Conservation (phyloP, 2,329 filamentous ascomycete species). For the Amylocarpus encephaloides region DNA sequence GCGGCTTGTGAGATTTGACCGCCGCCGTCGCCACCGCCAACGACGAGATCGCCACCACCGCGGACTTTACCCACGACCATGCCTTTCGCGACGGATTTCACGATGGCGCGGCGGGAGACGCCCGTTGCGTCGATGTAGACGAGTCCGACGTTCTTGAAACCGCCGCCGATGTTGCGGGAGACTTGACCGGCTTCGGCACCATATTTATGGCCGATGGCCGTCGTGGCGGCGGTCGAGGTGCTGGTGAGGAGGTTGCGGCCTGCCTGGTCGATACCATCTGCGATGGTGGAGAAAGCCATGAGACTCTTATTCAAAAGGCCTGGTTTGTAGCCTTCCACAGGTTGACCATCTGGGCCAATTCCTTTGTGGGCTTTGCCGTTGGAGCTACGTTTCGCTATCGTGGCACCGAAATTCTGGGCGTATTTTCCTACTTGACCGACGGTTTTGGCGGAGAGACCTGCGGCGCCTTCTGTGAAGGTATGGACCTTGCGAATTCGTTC, state of each 20-base stretch:
- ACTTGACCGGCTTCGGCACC: constrained; percentile 78
- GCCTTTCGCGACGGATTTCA: constrained; percentile 93
- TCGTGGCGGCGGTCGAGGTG: constrained; percentile 71
- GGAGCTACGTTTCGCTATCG: constrained; percentile 56
- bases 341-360: constrained; percentile 63
- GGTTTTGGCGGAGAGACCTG: constrained; percentile 74
- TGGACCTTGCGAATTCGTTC: constrained; percentile 83
- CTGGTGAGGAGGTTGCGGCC: constrained; percentile 71
- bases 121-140: constrained; percentile 97
- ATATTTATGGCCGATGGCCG: constrained; percentile 84
- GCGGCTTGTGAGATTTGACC: constrained; percentile 15
- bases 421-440: constrained; percentile 77
- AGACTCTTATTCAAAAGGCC: constrained; percentile 91
- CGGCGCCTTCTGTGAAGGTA: constrained; percentile 73
- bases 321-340: constrained; percentile 65
- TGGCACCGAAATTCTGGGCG: constrained; percentile 85
- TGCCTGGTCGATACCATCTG: constrained; percentile 86
- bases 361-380: constrained; percentile 52
- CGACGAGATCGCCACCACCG: constrained; percentile 65
- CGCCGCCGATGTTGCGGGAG: constrained; percentile 68
- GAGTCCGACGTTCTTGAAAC: constrained; percentile 91
- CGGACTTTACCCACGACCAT: constrained; percentile 84
- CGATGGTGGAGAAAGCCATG: constrained; percentile 92
- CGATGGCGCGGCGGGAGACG: constrained; percentile 78
- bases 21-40: constrained; percentile 49